Conservation (phyloP, 2,329 filamentous ascomycete genomes). For the Ceratocystiopsis minuta region DNA sequence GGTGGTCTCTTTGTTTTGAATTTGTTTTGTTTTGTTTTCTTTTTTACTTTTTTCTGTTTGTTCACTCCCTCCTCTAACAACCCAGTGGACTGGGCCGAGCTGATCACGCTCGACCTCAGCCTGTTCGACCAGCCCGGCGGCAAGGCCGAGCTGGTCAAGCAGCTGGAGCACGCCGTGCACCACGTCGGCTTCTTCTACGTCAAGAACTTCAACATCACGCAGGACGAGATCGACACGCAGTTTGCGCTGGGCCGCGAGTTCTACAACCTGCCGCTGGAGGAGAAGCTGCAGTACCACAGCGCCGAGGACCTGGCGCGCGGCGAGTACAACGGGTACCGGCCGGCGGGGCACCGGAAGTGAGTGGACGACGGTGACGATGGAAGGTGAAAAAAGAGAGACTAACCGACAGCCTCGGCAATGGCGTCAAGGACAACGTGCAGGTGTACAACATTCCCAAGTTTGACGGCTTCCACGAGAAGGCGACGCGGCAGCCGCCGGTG, state of each 20-base stretch:
- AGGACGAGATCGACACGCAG: constrained; percentile 36
- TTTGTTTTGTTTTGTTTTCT: background rate
- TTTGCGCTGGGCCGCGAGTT: constrained; percentile 38
- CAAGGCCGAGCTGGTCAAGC: constrained; percentile 16
- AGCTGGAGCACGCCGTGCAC: constrained; percentile 25
- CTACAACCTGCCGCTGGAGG: constrained; percentile 27
- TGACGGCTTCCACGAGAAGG: constrained; percentile 22
- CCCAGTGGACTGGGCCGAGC: constrained; percentile 7
- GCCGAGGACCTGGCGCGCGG: constrained; percentile 22
- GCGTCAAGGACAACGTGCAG: constrained; percentile 34
- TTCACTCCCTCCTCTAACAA: too few relatives aligned
- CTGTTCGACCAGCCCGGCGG: constrained; percentile 16
- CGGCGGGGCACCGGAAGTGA: constrained; percentile 16
- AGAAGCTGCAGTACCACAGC: constrained; percentile 31
- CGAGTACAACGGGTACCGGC: constrained; percentile 33
- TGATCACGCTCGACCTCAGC: constrained; percentile 15
- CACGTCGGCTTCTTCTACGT: constrained; percentile 33
- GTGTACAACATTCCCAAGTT: constrained; percentile 45
- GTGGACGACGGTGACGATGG: background rate
- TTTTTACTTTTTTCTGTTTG: background rate
- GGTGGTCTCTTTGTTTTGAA: too few relatives aligned
- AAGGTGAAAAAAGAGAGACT: too few relatives aligned
- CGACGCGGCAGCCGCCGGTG: constrained; percentile 22
- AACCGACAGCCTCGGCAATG: constrained; percentile 2
- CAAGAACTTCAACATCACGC: constrained; percentile 36